Conservation (phyloP, 805 yeast genomes). For the Cyberlindnera xishuangbannaensis region DNA sequence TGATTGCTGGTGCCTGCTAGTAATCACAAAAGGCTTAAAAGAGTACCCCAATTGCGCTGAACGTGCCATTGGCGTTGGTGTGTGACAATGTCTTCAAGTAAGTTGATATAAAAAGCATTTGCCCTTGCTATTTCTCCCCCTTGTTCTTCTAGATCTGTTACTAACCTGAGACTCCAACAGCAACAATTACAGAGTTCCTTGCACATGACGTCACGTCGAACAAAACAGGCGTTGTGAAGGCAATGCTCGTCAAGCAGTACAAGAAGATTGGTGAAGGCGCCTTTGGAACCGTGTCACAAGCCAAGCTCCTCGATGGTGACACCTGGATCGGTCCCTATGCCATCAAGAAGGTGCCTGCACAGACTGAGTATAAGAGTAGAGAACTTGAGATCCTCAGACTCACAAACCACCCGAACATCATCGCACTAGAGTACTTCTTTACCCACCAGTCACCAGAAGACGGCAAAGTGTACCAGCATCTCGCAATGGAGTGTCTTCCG, state of each 20-base stretch:
- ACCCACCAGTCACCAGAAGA: constrained; percentile 61
- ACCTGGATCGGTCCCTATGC: constrained; percentile 77
- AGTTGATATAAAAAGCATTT: too few relatives aligned
- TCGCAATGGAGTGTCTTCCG: constrained; percentile 87
- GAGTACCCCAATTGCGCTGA: too few relatives aligned
- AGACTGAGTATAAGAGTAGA: constrained; percentile 78
- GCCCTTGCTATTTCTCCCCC: too few relatives aligned
- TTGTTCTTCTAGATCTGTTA: too few relatives aligned
- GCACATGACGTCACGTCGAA: constrained; percentile 62
- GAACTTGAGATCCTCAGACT: constrained; percentile 72
- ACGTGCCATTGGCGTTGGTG: too few relatives aligned
- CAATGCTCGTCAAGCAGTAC: constrained; percentile 67
- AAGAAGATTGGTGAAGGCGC: constrained; percentile 83
- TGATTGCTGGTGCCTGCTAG: too few relatives aligned
- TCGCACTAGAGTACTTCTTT: constrained; percentile 61
- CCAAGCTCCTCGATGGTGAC: constrained; percentile 42
- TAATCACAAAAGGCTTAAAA: too few relatives aligned
- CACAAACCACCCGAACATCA: constrained; percentile 77
- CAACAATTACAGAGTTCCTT: constrained; percentile 34
- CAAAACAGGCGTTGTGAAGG: constrained; percentile 42
- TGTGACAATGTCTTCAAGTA: too few relatives aligned
- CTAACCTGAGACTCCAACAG: too few relatives aligned
- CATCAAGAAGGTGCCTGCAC: constrained; percentile 80
- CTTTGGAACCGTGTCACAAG: constrained; percentile 79
- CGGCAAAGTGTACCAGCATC: constrained; percentile 65